These are phyloP conservation scores for Alternaria gansuensis DNA, from an alignment of 2,329 filamentous ascomycete species.

Conservation along the genomic window DNA sequence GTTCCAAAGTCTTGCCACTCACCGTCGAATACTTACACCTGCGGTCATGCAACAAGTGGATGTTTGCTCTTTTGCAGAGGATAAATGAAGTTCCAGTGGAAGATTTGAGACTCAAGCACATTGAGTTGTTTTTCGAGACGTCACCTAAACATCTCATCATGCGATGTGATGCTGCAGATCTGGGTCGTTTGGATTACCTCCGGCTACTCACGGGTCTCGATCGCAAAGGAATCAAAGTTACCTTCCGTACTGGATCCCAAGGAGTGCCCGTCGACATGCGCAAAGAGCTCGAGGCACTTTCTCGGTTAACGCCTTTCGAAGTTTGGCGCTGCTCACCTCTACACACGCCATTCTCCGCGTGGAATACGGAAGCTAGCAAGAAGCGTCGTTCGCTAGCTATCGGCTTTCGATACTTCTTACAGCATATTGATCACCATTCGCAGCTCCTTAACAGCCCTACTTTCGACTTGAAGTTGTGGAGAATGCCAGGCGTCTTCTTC, in stretches of 20 bases:
- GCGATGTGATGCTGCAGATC: slow-evolving; percentile 14
- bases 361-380: slow-evolving; percentile 10
- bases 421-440: slow-evolving; percentile 15
- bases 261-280: slow-evolving; percentile 11
- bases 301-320: slow-evolving; percentile 7
- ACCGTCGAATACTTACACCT: slow-evolving; percentile 17
- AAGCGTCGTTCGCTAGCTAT: slow-evolving; percentile 1
- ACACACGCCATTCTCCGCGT: slow-evolving; percentile 7
- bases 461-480: slow-evolving; percentile 17
- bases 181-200: slow-evolving; percentile 11
- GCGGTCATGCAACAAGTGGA: slow-evolving; percentile 24
- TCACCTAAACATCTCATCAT: slow-evolving; percentile 21
- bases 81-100: slow-evolving; percentile 12
- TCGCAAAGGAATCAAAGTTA: slow-evolving; percentile 14
- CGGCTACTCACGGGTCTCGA: slow-evolving; percentile 11
- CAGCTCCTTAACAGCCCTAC: slow-evolving; percentile 22
- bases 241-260: slow-evolving; percentile 10
- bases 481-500: slow-evolving; percentile 22
- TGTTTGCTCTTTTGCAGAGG: slow-evolving; percentile 16
- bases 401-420: slow-evolving; percentile 17
- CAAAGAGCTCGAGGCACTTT: slow-evolving; percentile 14
- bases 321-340: slow-evolving; percentile 2
- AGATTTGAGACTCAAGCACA: slow-evolving; percentile 12
- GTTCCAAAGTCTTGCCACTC: slow-evolving; percentile 18
- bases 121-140: slow-evolving; percentile 25